A percentile compares a stretch with the other conserved stretches of the same genome.
Evolutionary conservation across 306 rosid species (phyloP).

Genomic region (Ammopiptanthus mongolicus): DNA sequence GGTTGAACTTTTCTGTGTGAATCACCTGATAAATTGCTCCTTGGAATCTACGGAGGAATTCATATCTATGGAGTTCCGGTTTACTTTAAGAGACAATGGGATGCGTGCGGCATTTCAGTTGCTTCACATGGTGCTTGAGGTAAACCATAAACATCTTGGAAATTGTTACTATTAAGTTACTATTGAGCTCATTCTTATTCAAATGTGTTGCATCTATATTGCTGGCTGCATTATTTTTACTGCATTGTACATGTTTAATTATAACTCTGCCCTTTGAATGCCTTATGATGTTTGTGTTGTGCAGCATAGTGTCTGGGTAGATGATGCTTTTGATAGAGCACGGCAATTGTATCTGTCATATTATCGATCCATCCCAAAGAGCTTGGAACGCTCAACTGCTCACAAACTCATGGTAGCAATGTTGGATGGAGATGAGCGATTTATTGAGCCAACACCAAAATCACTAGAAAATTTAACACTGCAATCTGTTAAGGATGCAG

Average conservation of each 20-base stretch:
- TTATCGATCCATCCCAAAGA: constrained; percentile 96
- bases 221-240: neutral
- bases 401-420: constrained; percentile 98
- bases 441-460: constrained; percentile 91
- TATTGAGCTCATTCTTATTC: neutral
- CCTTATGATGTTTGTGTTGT: constrained; percentile 31
- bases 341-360: constrained; percentile 86
- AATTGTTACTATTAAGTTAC: neutral
- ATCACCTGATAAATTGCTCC: constrained; percentile 93
- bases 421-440: constrained; percentile 93
- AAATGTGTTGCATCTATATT: neutral
- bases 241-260: neutral
- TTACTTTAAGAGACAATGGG: constrained; percentile 89
- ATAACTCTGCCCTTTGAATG: neutral
- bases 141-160: constrained; percentile 49
- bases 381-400: constrained; percentile 99
- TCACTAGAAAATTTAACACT: constrained; percentile 77
- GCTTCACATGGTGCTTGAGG: constrained; percentile 99
- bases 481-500: constrained; percentile 86
- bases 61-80: constrained; percentile 97
- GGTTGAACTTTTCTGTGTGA: constrained; percentile 98
- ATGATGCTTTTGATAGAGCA: constrained; percentile 97
- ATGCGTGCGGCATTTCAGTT: constrained; percentile 99
- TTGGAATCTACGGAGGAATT: constrained; percentile 98
- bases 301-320: constrained; percentile 99